Evolutionary conservation across 441 rosid genomes (phyloP).

Genomic region (Pelargonium citronellum): DNA sequence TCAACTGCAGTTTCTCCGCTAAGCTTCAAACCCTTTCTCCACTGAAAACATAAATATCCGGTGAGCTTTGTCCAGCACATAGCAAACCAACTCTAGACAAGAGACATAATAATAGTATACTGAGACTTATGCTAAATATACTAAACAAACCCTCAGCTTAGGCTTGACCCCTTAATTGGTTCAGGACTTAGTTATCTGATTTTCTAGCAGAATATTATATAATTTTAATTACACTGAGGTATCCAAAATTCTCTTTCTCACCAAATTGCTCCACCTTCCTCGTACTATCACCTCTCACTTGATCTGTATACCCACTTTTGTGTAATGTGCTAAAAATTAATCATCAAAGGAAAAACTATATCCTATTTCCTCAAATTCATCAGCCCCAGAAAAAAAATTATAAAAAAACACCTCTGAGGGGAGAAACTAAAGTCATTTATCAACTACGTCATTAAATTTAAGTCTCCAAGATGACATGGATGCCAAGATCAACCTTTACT

Average conservation of each 20-base stretch:
- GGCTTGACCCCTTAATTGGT: not conserved
- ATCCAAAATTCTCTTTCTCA: not conserved
- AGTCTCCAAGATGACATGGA: not conserved
- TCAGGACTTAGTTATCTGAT: not conserved
- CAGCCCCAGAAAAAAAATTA: not conserved
- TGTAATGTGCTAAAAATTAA: not conserved
- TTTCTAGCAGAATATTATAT: not conserved
- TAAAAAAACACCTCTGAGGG: not conserved
- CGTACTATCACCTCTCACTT: not conserved
- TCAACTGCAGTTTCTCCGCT: slow-evolving; percentile 96
- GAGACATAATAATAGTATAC: not conserved
- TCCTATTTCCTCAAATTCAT: not conserved
- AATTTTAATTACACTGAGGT: not conserved
- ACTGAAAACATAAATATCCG: slow-evolving; percentile 43
- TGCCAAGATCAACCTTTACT: not conserved
- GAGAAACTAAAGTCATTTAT: too few relatives aligned
- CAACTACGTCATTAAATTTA: too few relatives aligned
- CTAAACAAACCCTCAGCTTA: not conserved
- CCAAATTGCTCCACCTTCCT: not conserved
- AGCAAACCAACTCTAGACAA: slow-evolving; percentile 1
- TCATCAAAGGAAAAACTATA: not conserved
- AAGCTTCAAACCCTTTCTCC: slow-evolving; percentile 98
- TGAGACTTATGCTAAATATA: not conserved
- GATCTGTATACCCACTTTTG: not conserved
- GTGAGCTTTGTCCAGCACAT: slow-evolving; percentile 6